Percentiles rank a stretch among this genome's conserved stretches.
Evolutionary conservation across 805 yeast species (phyloP).

Genomic region (Myxozyma melibiosi): DNA sequence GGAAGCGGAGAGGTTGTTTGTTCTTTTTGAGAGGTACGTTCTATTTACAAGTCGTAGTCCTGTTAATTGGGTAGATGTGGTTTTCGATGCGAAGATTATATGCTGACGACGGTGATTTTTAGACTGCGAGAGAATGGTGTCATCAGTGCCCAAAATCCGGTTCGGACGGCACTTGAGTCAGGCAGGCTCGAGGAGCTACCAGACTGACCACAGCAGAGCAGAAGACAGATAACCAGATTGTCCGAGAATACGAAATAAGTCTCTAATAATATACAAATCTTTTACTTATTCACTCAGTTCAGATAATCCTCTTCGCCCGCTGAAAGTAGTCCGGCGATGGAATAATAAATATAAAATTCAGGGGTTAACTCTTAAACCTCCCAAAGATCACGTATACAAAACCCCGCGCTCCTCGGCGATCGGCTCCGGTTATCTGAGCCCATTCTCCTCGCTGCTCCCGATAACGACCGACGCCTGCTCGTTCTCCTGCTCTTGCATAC

Average conservation of each 20-base stretch:
- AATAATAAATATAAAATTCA: background rate
- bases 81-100: background rate
- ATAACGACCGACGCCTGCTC: background rate
- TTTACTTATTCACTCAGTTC: no score
- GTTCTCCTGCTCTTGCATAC: background rate
- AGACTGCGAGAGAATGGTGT: slow-evolving; percentile 40
- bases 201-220: background rate
- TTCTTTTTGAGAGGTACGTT: slow-evolving; percentile 44
- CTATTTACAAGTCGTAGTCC: background rate
- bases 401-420: slow-evolving; percentile 6
- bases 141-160: slow-evolving; percentile 48
- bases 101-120: background rate
- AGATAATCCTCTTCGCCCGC: background rate
- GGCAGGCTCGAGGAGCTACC: slow-evolving; percentile 22
- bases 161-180: slow-evolving; percentile 40
- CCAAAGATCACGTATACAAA: background rate
- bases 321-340: background rate
- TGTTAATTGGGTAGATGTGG: background rate
- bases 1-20: slow-evolving; percentile 51
- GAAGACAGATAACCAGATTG: background rate
- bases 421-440: background rate
- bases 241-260: no score
- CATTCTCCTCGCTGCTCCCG: background rate
- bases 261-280: no score
- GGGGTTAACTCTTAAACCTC: background rate